These are phyloP conservation scores for Circinella umbellata DNA, from an alignment of 371 early-diverging fungal species.

Conservation along the genomic window DNA sequence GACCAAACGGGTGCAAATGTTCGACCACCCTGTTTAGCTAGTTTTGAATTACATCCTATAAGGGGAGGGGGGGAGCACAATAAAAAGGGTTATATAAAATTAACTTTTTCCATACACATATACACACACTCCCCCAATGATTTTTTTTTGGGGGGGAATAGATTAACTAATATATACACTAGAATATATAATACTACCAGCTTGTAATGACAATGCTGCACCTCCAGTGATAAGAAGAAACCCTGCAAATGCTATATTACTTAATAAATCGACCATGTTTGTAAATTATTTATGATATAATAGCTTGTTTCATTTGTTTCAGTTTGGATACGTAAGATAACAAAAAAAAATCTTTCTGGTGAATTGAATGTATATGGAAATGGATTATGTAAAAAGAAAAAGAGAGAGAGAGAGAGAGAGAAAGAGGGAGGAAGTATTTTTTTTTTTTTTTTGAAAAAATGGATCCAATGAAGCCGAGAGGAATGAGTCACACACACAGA, in stretches of 20 bases:
- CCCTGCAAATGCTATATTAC: constrained; percentile 25
- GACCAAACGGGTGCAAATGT: constrained; percentile 34
- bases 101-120: neutral
- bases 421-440: no score
- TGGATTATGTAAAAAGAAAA: neutral
- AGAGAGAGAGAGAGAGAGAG: neutral
- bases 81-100: neutral
- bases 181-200: constrained; percentile 13
- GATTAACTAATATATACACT: no score
- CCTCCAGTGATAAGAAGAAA: constrained; percentile 33
- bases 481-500: neutral
- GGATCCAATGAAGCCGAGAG: neutral
- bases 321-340: no score
- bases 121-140: no score
- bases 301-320: neutral
- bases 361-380: no score
- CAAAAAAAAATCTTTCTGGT: no score
- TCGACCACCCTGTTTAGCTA: constrained; percentile 32
- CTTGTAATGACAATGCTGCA: constrained; percentile 28
- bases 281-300: no score
- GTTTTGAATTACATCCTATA: constrained; percentile 33
- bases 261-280: constrained; percentile 23
- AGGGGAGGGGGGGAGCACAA: no score
- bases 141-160: no score
- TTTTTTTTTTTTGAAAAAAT: neutral